These are phyloP conservation scores for Phytophthora cryptogea DNA, from an alignment of 352 stramenopile species.

Conservation along the genomic window DNA sequence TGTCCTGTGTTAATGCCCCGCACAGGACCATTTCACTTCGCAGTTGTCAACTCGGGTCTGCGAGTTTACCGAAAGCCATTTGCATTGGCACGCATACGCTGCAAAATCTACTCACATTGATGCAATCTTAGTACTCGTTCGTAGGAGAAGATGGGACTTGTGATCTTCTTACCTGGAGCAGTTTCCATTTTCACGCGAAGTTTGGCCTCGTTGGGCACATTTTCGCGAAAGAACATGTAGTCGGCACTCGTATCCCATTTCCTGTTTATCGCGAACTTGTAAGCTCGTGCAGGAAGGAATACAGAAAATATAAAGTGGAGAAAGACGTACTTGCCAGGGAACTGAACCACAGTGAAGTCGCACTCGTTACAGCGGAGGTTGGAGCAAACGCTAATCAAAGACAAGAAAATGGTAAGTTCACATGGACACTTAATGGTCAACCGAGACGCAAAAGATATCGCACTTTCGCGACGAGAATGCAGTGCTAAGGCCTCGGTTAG, in stretches of 20 bases:
- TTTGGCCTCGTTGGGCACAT: constrained; percentile 73
- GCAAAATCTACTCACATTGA: constrained; percentile 36
- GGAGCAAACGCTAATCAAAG: constrained; percentile 48
- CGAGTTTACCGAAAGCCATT: constrained; percentile 69
- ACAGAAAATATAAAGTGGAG: neutral
- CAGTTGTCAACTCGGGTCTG: constrained; percentile 53
- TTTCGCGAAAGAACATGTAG: constrained; percentile 89
- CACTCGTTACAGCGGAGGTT: constrained; percentile 86
- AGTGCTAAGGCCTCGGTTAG: constrained; percentile 63
- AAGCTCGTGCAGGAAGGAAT: neutral
- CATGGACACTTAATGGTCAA: neutral
- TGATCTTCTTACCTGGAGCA: constrained; percentile 35
- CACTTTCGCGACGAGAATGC: constrained; percentile 60
- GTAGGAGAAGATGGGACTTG: neutral
- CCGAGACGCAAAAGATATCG: constrained; percentile 3
- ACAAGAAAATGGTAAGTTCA: neutral
- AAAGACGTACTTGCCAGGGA: constrained; percentile 60
- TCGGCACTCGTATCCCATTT: constrained; percentile 73
- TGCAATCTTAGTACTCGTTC: constrained; percentile 1
- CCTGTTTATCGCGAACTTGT: constrained; percentile 26
- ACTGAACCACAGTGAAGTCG: constrained; percentile 82
- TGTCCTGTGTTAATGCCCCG: constrained; percentile 45
- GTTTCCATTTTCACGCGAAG: constrained; percentile 68
- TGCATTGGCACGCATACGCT: constrained; percentile 84
- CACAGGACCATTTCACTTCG: constrained; percentile 77